Evolutionary conservation across 108 stramenopile species (phyloP).

Genomic region (Conticribra weissflogii): DNA sequence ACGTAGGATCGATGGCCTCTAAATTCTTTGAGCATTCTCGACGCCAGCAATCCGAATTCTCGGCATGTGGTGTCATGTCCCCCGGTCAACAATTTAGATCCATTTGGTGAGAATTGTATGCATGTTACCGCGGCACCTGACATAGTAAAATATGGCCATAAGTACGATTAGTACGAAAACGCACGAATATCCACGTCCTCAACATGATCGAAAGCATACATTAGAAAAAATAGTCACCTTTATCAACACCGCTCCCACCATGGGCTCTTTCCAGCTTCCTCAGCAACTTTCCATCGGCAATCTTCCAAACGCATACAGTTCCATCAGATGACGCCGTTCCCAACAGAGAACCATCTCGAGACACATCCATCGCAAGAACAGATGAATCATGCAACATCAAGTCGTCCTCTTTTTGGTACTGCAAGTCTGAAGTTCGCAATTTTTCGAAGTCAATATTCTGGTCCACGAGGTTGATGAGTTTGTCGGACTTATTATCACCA

Average conservation of each 20-base stretch:
- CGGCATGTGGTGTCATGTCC: conserved; percentile 72
- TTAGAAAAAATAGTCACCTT: conserved; percentile 13
- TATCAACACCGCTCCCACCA: conserved; percentile 28
- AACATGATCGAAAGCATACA: background rate
- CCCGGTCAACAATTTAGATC: conserved; percentile 71
- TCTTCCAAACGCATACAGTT: conserved; percentile 79
- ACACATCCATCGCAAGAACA: conserved; percentile 74
- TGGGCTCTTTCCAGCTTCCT: conserved; percentile 72
- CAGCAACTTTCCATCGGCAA: conserved; percentile 80
- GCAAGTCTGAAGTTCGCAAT: conserved; percentile 56
- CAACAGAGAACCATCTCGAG: conserved; percentile 84
- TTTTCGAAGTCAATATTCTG: conserved; percentile 50
- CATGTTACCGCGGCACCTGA: conserved; percentile 56
- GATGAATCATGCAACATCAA: conserved; percentile 89
- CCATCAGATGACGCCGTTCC: conserved; percentile 84
- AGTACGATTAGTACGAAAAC: no score
- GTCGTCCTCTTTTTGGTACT: conserved; percentile 82
- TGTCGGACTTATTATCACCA: conserved; percentile 49
- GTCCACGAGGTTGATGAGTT: background rate
- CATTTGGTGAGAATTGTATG: conserved; percentile 66
- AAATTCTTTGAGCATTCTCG: conserved; percentile 85
- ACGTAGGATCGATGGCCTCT: conserved; percentile 88
- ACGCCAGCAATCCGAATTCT: conserved; percentile 80
- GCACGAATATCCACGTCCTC: no score
- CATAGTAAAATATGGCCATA: no score